Evolutionary conservation across 2,329 filamentous ascomycete genomes (phyloP).

Genomic region (Pseudogymnoascus verrucosus): DNA sequence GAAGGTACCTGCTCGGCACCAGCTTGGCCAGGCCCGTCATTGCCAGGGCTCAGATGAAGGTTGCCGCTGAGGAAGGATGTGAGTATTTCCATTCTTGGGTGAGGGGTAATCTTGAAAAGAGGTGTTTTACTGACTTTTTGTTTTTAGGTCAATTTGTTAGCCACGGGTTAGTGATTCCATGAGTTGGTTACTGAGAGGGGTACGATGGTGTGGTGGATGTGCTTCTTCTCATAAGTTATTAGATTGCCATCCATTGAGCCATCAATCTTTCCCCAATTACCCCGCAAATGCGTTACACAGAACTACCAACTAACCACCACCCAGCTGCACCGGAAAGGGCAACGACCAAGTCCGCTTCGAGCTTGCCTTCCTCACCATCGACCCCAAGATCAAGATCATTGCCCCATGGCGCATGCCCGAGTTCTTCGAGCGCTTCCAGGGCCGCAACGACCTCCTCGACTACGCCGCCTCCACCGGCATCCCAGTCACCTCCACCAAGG

Average conservation of each 20-base stretch:
- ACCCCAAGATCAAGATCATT: slow-evolving; percentile 62
- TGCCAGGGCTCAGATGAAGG: slow-evolving; percentile 56
- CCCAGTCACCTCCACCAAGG: slow-evolving; percentile 65
- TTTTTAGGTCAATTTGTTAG: neutral
- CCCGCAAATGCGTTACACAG: neutral
- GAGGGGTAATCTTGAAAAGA: neutral
- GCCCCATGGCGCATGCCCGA: slow-evolving; percentile 65
- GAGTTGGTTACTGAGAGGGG: neutral
- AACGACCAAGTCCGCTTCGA: slow-evolving; percentile 62
- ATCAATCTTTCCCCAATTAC: neutral
- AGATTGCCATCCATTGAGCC: slow-evolving; percentile 1
- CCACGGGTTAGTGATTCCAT: neutral
- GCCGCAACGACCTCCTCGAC: slow-evolving; percentile 64
- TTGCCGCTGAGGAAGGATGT: slow-evolving; percentile 55
- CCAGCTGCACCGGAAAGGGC: slow-evolving; percentile 51
- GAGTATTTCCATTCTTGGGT: slow-evolving; percentile 21
- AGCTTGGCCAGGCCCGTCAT: slow-evolving; percentile 63
- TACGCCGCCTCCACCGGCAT: slow-evolving; percentile 61
- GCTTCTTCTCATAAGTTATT: neutral
- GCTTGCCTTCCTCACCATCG: slow-evolving; percentile 51
- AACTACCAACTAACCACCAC: slow-evolving; percentile 31
- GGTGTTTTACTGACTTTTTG: neutral
- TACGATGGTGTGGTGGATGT: neutral
- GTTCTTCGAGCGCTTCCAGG: slow-evolving; percentile 64
- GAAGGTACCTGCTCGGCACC: slow-evolving; percentile 54